A percentile compares a stretch with the other conserved stretches of the same genome.
phyloP scores from a whole-genome alignment of 495 filamentous ascomycete species.

The Penicillium samsonianum region DNA sequence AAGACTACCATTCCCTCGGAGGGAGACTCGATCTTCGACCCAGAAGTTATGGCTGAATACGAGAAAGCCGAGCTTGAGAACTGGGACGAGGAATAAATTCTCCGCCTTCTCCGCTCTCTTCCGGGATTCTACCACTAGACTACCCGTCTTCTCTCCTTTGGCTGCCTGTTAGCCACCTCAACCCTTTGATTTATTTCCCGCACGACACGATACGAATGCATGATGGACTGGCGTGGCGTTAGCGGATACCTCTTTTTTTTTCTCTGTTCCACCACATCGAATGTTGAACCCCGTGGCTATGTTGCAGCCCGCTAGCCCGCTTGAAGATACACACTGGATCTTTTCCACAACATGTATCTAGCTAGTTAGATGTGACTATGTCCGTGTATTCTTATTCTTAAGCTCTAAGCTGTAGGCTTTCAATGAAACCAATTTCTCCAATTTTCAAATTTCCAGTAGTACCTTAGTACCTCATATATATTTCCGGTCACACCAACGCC shows the following conservation, averaged over 20 bases:
- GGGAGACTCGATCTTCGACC: conserved; percentile 66
- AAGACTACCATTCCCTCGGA: conserved; percentile 57
- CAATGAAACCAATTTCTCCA: neutral
- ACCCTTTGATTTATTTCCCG: conserved; percentile 6
- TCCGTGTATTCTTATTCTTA: conserved; percentile 2
- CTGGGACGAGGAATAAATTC: conserved; percentile 65
- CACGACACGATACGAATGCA: conserved; percentile 26
- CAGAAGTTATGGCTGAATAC: conserved; percentile 53
- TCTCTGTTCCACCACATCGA: conserved; percentile 1
- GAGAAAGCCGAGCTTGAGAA: conserved; percentile 71
- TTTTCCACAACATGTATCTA: conserved; percentile 4
- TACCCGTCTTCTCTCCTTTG: conserved; percentile 10
- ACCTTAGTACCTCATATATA: neutral
- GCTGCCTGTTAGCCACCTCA: neutral
- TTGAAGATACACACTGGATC: conserved; percentile 2
- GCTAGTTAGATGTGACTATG: neutral
- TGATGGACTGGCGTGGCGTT: conserved; percentile 26
- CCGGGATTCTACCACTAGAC: neutral
- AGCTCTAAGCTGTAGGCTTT: neutral
- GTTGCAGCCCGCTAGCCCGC: neutral
- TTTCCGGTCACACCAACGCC: neutral
- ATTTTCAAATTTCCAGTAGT: neutral
- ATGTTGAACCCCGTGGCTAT: neutral
- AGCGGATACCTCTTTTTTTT: conserved; percentile 18
- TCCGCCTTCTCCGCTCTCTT: neutral